Conservation (phyloP, 352 stramenopile species). For the Globisporangium alternatum region DNA sequence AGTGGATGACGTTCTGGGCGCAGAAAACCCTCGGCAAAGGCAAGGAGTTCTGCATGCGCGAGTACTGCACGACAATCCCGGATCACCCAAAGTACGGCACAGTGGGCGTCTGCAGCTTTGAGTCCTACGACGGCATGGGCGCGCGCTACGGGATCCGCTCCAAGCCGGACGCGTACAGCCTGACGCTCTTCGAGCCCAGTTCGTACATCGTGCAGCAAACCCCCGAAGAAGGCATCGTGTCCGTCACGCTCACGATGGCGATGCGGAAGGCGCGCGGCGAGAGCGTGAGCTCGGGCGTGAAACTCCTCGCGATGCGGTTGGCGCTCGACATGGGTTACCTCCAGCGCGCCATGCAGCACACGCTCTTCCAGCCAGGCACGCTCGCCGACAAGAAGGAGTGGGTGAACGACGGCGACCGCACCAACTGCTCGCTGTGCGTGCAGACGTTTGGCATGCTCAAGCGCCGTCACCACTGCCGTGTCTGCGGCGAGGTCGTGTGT, state of each 20-base stretch:
- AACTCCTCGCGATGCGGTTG: constrained; percentile 58
- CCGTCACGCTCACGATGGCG: constrained; percentile 69
- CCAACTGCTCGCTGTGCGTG: constrained; percentile 78
- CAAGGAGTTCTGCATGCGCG: constrained; percentile 81
- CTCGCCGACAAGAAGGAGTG: constrained; percentile 71
- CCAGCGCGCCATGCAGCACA: constrained; percentile 65
- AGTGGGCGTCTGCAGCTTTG: constrained; percentile 70
- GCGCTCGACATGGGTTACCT: constrained; percentile 55
- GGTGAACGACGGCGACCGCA: constrained; percentile 74
- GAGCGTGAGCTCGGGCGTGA: constrained; percentile 68
- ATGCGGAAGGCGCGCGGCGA: constrained; percentile 79
- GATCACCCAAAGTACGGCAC: constrained; percentile 59
- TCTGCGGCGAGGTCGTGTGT: constrained; percentile 88
- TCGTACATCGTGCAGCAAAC: constrained; percentile 74
- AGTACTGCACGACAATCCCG: constrained; percentile 69
- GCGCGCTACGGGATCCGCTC: constrained; percentile 70
- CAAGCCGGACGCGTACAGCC: constrained; percentile 71
- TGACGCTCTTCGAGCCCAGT: constrained; percentile 76
- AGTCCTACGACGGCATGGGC: constrained; percentile 78
- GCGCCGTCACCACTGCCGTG: constrained; percentile 81
- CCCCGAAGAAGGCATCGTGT: constrained; percentile 56
- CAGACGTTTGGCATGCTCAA: constrained; percentile 81
- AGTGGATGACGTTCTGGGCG: constrained; percentile 80
- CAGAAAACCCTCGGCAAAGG: constrained; percentile 72
- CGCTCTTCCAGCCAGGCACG: constrained; percentile 58